phyloP scores from a whole-genome alignment of 2,329 filamentous ascomycete genomes.

The Alternaria alternata region DNA sequence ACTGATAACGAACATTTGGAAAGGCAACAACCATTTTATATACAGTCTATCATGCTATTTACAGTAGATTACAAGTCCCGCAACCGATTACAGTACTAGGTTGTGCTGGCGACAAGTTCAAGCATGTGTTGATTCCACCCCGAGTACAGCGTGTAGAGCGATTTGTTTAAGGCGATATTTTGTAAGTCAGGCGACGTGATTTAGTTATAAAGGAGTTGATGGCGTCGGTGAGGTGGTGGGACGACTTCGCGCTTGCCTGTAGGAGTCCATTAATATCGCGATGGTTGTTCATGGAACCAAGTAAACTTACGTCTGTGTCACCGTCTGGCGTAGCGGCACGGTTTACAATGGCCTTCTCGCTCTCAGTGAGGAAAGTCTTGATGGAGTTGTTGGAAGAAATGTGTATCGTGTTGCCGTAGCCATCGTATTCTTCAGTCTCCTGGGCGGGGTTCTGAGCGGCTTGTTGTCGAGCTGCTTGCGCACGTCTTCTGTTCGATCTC shows the following conservation, averaged over 20 bases:
- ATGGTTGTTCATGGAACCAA: neutral
- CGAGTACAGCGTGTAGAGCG: conserved; percentile 2
- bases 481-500: conserved; percentile 7
- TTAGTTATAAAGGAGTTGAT: conserved; percentile 20
- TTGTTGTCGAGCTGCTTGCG: conserved; percentile 1
- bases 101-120: neutral
- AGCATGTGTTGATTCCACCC: neutral
- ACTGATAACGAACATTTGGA: neutral
- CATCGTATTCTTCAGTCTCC: conserved; percentile 1
- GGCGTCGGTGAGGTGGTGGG: conserved; percentile 10
- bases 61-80: neutral
- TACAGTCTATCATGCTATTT: conserved; percentile 6
- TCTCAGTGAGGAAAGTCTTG: conserved; percentile 14
- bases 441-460: neutral
- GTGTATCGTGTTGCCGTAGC: conserved; percentile 1
- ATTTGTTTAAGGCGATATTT: conserved; percentile 15
- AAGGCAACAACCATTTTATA: neutral
- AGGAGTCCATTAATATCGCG: neutral
- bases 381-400: neutral
- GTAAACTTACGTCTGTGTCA: conserved; percentile 15
- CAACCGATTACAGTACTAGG: neutral
- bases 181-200: conserved; percentile 20
- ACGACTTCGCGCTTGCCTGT: neutral
- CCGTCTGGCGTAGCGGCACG: conserved; percentile 17
- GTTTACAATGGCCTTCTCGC: conserved; percentile 19